phyloP scores from a whole-genome alignment of 306 rosid species.

The Cicer bijugum region DNA sequence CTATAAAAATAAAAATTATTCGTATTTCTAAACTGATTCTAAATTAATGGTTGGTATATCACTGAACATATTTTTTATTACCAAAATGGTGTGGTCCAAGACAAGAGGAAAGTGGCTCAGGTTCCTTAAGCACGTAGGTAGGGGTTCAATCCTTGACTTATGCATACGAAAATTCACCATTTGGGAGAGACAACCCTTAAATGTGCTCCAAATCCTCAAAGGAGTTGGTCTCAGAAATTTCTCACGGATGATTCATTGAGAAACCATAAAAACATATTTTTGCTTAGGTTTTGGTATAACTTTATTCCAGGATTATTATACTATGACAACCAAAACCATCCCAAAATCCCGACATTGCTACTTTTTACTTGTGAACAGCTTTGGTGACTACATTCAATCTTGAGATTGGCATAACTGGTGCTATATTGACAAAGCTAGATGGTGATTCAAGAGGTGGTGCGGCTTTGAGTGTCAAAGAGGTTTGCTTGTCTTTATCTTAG shows the following conservation, averaged over 20 bases:
- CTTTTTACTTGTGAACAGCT: conserved; percentile 56
- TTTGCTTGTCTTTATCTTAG: conserved; percentile 42
- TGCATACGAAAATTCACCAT: background rate
- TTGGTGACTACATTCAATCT: conserved; percentile 90
- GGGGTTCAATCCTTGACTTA: background rate
- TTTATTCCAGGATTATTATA: conserved; percentile 4
- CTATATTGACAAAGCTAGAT: conserved; percentile 96
- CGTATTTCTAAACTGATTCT: conserved; percentile 36
- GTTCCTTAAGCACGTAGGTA: conserved; percentile 17
- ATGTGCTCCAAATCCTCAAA: background rate
- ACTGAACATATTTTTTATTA: conserved; percentile 1
- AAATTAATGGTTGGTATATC: conserved; percentile 22
- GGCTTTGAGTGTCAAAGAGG: conserved; percentile 99
- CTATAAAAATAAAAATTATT: conserved; percentile 10
- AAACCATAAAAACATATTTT: background rate
- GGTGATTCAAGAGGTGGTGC: conserved; percentile 99
- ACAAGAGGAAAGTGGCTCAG: background rate
- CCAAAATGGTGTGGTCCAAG: background rate
- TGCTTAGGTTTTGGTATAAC: conserved; percentile 19
- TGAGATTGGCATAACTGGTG: conserved; percentile 98
- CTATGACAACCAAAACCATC: conserved; percentile 3
- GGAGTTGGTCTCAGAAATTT: background rate
- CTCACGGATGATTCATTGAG: background rate
- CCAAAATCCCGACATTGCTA: conserved; percentile 37
- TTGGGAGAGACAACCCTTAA: background rate